phyloP scores from a whole-genome alignment of 2,329 filamentous ascomycete species.

The Hypoxylon rubiginosum region DNA sequence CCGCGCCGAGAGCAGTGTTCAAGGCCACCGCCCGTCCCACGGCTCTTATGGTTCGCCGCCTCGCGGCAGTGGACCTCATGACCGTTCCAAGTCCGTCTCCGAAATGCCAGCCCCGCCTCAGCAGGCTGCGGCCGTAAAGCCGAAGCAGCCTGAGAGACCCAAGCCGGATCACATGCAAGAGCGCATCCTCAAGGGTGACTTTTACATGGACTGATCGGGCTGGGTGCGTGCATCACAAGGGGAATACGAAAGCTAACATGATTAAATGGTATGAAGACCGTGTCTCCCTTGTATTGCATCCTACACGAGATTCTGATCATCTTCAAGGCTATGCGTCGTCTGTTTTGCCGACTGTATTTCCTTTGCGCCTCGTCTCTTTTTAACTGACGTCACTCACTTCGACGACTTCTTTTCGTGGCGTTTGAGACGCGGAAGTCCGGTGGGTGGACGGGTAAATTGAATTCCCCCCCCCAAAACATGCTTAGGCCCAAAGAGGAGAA shows the following conservation, averaged over 20 bases:
- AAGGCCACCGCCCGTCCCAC: slow-evolving; percentile 69
- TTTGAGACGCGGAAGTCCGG: slow-evolving; percentile 33
- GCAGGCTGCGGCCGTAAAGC: slow-evolving; percentile 62
- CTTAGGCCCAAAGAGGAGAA: slow-evolving; percentile 18
- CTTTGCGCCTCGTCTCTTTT: slow-evolving; percentile 35
- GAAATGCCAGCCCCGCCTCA: slow-evolving; percentile 71
- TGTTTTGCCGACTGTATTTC: slow-evolving; percentile 38
- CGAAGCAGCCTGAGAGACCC: slow-evolving; percentile 63
- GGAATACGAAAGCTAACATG: slow-evolving; percentile 8
- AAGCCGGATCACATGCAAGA: slow-evolving; percentile 97
- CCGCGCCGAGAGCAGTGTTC: slow-evolving; percentile 85
- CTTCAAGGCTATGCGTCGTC: slow-evolving; percentile 12
- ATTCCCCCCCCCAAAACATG: slow-evolving; percentile 14
- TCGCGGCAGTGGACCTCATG: slow-evolving; percentile 63
- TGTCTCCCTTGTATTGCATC: slow-evolving; percentile 1
- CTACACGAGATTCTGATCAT: slow-evolving; percentile 6
- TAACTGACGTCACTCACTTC: slow-evolving; percentile 45
- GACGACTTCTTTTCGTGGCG: slow-evolving; percentile 39
- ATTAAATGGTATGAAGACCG: slow-evolving; percentile 1
- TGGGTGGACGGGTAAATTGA: slow-evolving; percentile 32
- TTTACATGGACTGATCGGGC: slow-evolving; percentile 87
- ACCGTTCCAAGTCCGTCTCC: slow-evolving; percentile 77
- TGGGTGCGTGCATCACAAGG: slow-evolving; percentile 1
- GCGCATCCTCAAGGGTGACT: slow-evolving; percentile 96
- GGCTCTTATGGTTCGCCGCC: slow-evolving; percentile 62